Evolutionary conservation across 106 monocot genomes (phyloP).

Genomic region (Acorus gramineus): DNA sequence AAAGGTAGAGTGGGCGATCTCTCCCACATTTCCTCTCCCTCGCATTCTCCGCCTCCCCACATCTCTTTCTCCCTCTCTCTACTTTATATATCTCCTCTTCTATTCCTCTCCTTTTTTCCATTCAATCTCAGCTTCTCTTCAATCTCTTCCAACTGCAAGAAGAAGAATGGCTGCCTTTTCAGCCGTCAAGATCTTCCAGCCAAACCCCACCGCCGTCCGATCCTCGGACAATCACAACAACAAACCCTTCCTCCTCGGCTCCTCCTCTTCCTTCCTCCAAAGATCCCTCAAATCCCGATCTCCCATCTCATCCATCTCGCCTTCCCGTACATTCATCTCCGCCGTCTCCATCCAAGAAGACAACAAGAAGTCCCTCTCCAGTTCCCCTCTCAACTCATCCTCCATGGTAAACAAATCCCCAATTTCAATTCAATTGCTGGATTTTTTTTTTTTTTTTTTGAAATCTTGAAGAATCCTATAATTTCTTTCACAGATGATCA

Average conservation of each 20-base stretch:
- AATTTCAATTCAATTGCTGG: neutral
- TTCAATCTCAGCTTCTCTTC: no score
- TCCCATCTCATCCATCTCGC: neutral
- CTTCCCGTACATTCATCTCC: neutral
- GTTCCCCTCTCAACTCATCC: neutral
- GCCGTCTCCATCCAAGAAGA: slow-evolving; percentile 1
- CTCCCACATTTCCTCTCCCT: no score
- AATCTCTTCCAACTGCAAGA: no score
- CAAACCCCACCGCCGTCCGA: slow-evolving; percentile 2
- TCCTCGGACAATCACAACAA: neutral
- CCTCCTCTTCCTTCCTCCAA: neutral
- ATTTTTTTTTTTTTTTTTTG: neutral
- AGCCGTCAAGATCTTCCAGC: slow-evolving; percentile 17
- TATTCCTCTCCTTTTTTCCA: no score
- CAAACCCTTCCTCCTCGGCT: slow-evolving; percentile 1
- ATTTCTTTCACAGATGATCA: slow-evolving; percentile 31
- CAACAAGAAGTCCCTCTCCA: neutral
- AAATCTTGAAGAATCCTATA: no score
- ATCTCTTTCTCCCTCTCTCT: no score
- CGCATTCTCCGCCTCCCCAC: no score
- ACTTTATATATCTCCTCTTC: no score
- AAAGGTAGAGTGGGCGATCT: no score
- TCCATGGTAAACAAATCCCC: neutral
- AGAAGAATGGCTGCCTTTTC: slow-evolving; percentile 32
- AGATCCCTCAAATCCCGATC: neutral